phyloP scores from a whole-genome alignment of 441 rosid genomes.

The Cnidoscolus chayamansa region DNA sequence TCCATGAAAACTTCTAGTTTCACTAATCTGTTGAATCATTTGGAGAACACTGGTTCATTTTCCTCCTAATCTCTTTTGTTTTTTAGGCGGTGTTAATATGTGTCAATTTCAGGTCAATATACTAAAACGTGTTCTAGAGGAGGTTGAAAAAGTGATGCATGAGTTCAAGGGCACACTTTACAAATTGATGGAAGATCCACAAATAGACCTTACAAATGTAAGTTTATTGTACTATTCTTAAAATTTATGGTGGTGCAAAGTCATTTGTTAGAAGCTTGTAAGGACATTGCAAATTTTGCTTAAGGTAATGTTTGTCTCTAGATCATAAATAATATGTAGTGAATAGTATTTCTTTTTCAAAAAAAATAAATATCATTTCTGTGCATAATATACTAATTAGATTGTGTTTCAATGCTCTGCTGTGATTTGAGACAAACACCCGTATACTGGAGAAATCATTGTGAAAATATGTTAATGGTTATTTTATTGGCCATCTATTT shows the following conservation, averaged over 20 bases:
- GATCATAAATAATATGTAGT: background rate
- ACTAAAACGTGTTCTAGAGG: constrained; percentile 95
- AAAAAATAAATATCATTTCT: background rate
- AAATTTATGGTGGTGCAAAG: background rate
- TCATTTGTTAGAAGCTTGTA: background rate
- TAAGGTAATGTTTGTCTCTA: background rate
- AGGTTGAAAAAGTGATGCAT: constrained; percentile 95
- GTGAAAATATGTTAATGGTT: background rate
- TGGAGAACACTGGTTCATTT: constrained; percentile 9
- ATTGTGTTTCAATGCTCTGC: background rate
- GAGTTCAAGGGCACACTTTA: constrained; percentile 91
- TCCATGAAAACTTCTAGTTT: background rate
- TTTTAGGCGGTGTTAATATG: constrained; percentile 5
- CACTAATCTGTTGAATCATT: constrained; percentile 1
- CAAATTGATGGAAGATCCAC: constrained; percentile 97
- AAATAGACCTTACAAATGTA: constrained; percentile 82
- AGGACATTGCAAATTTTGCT: background rate
- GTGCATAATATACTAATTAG: background rate
- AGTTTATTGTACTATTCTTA: constrained; percentile 27
- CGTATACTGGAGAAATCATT: constrained; percentile 1
- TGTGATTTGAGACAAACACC: background rate
- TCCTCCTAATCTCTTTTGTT: constrained; percentile 4
- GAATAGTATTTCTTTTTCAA: too few species aligned
- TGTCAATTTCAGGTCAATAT: constrained; percentile 72
- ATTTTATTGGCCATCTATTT: background rate